phyloP scores from a whole-genome alignment of 1,139 yeast genomes.

The Yamadazyma epiphylla region DNA sequence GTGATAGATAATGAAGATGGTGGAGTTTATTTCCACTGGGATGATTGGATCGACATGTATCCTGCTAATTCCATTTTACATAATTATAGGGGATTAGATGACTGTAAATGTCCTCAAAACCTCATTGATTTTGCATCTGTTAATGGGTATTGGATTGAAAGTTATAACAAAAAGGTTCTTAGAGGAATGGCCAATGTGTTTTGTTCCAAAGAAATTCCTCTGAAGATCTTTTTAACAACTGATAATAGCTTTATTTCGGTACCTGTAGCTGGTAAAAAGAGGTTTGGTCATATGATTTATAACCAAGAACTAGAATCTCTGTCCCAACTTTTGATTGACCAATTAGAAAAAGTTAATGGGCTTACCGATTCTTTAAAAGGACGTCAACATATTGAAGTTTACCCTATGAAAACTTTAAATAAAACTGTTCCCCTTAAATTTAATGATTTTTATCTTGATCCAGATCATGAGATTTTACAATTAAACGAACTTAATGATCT shows the following conservation, averaged over 20 bases:
- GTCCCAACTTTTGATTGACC: not conserved
- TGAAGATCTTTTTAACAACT: conserved; percentile 21
- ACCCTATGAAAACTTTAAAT: conserved; percentile 6
- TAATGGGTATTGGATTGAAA: conserved; percentile 34
- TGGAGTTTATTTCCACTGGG: conserved; percentile 40
- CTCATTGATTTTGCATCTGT: conserved; percentile 24
- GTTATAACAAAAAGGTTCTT: conserved; percentile 28
- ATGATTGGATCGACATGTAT: conserved; percentile 37
- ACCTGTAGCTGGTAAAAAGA: conserved; percentile 25
- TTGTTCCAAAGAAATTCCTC: conserved; percentile 30
- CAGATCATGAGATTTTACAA: conserved; percentile 24
- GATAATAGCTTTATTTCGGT: conserved; percentile 25
- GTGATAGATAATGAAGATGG: conserved; percentile 9
- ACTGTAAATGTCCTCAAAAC: conserved; percentile 22
- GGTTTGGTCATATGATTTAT: conserved; percentile 17
- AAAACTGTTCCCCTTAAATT: conserved; percentile 16
- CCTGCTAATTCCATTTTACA: conserved; percentile 22
- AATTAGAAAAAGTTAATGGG: not conserved
- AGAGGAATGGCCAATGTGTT: conserved; percentile 36
- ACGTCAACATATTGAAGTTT: too few relatives aligned
- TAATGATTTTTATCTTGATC: conserved; percentile 31
- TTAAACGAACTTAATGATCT: conserved; percentile 18
- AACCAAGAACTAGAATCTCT: conserved; percentile 1
- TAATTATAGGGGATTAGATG: conserved; percentile 13
- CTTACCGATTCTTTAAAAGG: too few relatives aligned